Evolutionary conservation across 2,329 filamentous ascomycete species (phyloP).

Genomic region (Apiospora rasikravindrae): DNA sequence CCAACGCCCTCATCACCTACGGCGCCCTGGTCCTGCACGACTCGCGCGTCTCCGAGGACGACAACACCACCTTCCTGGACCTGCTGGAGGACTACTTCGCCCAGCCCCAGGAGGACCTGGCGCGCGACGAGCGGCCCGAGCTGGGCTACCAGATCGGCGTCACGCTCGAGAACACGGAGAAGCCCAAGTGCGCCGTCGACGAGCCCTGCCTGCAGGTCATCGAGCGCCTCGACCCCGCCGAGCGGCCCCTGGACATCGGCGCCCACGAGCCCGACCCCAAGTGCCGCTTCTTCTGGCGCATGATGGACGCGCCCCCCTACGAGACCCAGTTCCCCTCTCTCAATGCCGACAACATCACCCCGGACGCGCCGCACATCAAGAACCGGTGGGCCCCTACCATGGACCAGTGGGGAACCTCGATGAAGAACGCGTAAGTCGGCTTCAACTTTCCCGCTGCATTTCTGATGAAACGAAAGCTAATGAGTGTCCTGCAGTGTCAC

Average conservation of each 20-base stretch:
- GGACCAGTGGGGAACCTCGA: constrained; percentile 62
- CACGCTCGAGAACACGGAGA: constrained; percentile 67
- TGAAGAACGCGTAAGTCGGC: constrained; percentile 61
- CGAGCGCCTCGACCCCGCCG: constrained; percentile 55
- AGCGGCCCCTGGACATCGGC: constrained; percentile 63
- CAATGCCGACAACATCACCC: constrained; percentile 61
- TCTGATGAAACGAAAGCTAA: neutral
- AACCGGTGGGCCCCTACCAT: constrained; percentile 59
- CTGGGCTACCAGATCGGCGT: constrained; percentile 66
- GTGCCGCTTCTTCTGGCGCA: constrained; percentile 68
- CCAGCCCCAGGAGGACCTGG: constrained; percentile 54
- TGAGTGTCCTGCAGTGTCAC: constrained; percentile 47
- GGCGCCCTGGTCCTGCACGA: constrained; percentile 66
- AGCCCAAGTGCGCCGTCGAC: constrained; percentile 67
- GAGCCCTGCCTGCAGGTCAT: constrained; percentile 65
- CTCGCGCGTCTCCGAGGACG: constrained; percentile 59
- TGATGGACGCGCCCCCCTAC: constrained; percentile 60
- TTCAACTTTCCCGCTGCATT: neutral
- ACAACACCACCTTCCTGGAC: constrained; percentile 64
- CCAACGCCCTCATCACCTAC: constrained; percentile 62
- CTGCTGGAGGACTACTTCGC: constrained; percentile 70
- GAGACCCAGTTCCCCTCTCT: constrained; percentile 60
- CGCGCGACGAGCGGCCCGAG: constrained; percentile 60
- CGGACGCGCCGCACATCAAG: constrained; percentile 53
- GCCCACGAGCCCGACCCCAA: constrained; percentile 64